Evolutionary conservation across 768 basidiomycete species (phyloP).

Genomic region (Panus rudis): DNA sequence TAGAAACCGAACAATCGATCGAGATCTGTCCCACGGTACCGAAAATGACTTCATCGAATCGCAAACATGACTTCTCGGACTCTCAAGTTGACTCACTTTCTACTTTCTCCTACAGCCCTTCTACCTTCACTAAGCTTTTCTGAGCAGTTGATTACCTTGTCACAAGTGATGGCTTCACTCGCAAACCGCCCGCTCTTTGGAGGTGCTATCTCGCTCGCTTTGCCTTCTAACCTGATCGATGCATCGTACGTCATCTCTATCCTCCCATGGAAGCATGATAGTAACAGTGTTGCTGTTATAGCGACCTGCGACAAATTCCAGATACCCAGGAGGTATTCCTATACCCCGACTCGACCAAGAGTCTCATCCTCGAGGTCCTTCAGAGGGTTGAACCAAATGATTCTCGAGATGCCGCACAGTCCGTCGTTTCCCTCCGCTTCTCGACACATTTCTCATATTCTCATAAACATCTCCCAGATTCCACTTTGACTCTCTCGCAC

Average conservation of each 20-base stretch:
- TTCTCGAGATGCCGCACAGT: slow-evolving; percentile 65
- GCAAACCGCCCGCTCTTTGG: slow-evolving; percentile 90
- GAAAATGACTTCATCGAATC: too few relatives aligned
- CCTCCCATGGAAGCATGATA: background rate
- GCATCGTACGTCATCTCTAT: slow-evolving; percentile 60
- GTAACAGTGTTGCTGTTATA: slow-evolving; percentile 23
- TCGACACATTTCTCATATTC: background rate
- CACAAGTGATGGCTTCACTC: too few relatives aligned
- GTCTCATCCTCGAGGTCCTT: slow-evolving; percentile 81
- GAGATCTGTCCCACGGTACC: too few relatives aligned
- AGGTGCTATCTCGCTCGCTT: slow-evolving; percentile 65
- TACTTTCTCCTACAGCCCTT: too few relatives aligned
- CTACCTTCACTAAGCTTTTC: too few relatives aligned
- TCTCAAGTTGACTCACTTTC: too few relatives aligned
- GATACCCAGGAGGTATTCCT: slow-evolving; percentile 94
- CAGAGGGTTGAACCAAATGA: slow-evolving; percentile 57
- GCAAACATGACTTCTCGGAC: too few relatives aligned
- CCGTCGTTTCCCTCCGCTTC: slow-evolving; percentile 2
- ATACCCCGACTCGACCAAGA: slow-evolving; percentile 57
- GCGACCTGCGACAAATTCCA: slow-evolving; percentile 76
- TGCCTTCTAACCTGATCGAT: slow-evolving; percentile 62
- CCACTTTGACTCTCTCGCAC: slow-evolving; percentile 84
- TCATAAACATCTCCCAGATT: slow-evolving; percentile 46
- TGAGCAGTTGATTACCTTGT: too few relatives aligned
- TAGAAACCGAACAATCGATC: too few relatives aligned